Base-by-base conservation (phyloP, 1,139 yeast species). In the Candida mesenterica region DNA sequence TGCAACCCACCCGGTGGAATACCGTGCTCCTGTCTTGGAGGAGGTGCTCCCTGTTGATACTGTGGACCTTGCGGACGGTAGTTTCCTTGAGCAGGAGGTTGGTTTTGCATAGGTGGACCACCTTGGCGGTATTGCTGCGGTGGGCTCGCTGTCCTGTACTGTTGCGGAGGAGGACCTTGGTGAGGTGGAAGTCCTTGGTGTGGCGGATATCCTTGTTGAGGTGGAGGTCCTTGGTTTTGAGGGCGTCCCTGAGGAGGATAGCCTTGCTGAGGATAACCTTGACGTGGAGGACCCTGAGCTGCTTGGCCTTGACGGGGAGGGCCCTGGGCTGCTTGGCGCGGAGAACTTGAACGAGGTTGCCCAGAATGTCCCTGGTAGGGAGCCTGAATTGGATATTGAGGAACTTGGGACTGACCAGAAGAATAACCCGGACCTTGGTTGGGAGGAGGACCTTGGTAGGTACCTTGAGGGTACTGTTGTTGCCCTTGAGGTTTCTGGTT, bases 71-170 rank as follows among this genome's bases (percentile, higher is more conserved):
- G 41, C 9, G 44, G 31, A 18, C 44, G 27, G 28, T 33, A 35
- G 2, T 29, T 32, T n/a, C 34, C 31, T 34, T 41, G 40, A n/a
- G 18, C 34, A 8, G 26, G 34, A 12, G 12, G 36, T n/a, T 14
- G 31, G 14, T 20, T 36, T 15, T 30, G 40, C 17, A 30, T 39
- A 15, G 41, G 43, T 3, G 15, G 22, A 13, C 23, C 18, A 14
- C 17, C 28, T 23, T 31, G 33, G 22, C 43, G 54, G 28, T 48
- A 46, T 32, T 44, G 53, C 7, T 46, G 48, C 16, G 43, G 47
- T 10, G 41, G 44, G 9, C 24, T 19, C 9, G 23, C 23, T 7
- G 40, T 19, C 10, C 12, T 30, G 37, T 5, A 24, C 31, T 26
- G 33, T 36, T 19, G 30, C 23, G 23, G 31, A 15, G 36, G 39